phyloP scores from a whole-genome alignment of 2,329 filamentous ascomycete genomes.

The Sarocladium oryzae region DNA sequence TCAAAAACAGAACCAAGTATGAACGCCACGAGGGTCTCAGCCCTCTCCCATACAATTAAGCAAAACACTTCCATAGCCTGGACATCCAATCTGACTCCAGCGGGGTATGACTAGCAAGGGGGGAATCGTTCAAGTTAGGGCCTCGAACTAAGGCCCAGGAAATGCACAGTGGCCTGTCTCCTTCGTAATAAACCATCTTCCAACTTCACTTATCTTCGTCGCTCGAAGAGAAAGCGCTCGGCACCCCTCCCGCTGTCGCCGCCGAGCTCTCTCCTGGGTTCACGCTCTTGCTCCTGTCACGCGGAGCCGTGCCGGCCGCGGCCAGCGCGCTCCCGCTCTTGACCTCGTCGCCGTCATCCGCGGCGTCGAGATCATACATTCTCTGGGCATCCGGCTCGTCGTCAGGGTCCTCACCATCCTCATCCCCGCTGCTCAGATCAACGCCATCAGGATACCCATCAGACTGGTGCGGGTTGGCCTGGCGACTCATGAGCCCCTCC shows the following conservation, averaged over 20 bases:
- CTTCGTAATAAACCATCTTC: not conserved
- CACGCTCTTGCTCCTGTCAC: slow-evolving; percentile 25
- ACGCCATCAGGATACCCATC: slow-evolving; percentile 34
- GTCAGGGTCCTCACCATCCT: slow-evolving; percentile 34
- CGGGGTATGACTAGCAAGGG: not conserved
- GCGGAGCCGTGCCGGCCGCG: slow-evolving; percentile 22
- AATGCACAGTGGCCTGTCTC: not conserved
- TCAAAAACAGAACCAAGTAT: not conserved
- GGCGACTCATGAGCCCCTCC: slow-evolving; percentile 25
- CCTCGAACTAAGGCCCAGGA: not conserved
- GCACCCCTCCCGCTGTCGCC: slow-evolving; percentile 33
- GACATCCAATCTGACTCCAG: no score
- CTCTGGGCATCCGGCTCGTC: slow-evolving; percentile 22
- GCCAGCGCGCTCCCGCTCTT: slow-evolving; percentile 23
- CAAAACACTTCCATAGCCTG: no score
- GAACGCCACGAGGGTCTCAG: no score
- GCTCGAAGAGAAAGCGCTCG: slow-evolving; percentile 32
- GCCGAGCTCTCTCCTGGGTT: slow-evolving; percentile 29
- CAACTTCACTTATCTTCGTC: slow-evolving; percentile 19
- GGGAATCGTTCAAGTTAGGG: not conserved
- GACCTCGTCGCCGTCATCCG: slow-evolving; percentile 8
- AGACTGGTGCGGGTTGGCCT: slow-evolving; percentile 31
- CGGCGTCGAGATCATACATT: slow-evolving; percentile 25
- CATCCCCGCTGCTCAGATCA: slow-evolving; percentile 34
- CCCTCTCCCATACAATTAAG: no score